phyloP scores from a whole-genome alignment of 2,329 filamentous ascomycete genomes.

The Sordariomycetes sp. region DNA sequence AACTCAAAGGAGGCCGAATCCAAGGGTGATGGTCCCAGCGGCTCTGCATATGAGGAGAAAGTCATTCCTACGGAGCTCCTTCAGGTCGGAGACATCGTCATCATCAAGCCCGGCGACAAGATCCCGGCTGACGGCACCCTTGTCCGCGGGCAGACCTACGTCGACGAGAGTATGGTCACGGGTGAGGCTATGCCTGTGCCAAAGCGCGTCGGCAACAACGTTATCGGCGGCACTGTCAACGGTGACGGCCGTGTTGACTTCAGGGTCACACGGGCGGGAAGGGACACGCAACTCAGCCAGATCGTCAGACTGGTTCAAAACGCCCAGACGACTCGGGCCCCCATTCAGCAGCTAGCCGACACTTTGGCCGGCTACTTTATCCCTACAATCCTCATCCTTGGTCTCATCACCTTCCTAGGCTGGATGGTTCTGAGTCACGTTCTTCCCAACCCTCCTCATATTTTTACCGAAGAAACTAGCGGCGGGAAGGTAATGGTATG shows the following conservation, averaged over 20 bases:
- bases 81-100: conserved; percentile 86
- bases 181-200: conserved; percentile 93
- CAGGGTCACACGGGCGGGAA: conserved; percentile 81
- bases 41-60: conserved; percentile 67
- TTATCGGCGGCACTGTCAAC: conserved; percentile 95
- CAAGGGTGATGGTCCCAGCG: conserved; percentile 22
- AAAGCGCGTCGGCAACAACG: conserved; percentile 67
- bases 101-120: conserved; percentile 91
- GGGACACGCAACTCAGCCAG: conserved; percentile 93
- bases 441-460: conserved; percentile 72
- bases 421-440: conserved; percentile 96
- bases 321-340: conserved; percentile 86
- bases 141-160: conserved; percentile 81
- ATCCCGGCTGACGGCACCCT: conserved; percentile 87
- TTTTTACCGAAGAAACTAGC: conserved; percentile 71
- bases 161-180: conserved; percentile 98
- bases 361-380: conserved; percentile 90
- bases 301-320: conserved; percentile 98
- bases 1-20: conserved; percentile 19
- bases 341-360: conserved; percentile 90
- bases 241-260: conserved; percentile 87
- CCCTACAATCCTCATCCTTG: conserved; percentile 77
- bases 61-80: conserved; percentile 90
- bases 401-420: conserved; percentile 71
- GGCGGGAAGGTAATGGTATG: conserved; percentile 96